Evolutionary conservation across 768 basidiomycete species (phyloP), one percentile per base, ranked within the genome.

Genomic region (Cystobasidium tubakii): DNA sequence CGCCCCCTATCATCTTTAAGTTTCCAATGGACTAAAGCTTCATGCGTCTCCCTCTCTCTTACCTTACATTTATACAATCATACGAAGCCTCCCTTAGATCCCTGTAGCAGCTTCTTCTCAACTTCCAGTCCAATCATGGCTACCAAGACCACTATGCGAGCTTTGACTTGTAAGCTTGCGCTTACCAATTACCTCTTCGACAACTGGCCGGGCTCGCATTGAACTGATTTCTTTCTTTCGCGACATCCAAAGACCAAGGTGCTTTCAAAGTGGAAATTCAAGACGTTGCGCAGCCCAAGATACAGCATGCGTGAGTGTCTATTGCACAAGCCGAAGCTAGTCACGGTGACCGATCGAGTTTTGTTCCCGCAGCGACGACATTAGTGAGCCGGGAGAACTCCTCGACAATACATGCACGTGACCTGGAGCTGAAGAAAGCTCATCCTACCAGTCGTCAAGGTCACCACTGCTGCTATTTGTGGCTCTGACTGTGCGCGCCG

Each of bases 401-500:
- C n/a, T 23, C 54, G 21, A 7, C 54, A 7, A 3, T 39, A 23
- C 6, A 3, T 17, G 10, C 57, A 62, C 57, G 46, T 33, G 31
- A 39, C 60, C 31, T 57, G 9, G 55, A 33, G n/a, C 25, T 62
- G 19, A 7, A 3, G 19, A 62, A 13, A 9, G 60, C 6, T 19
- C 23, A 15, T n/a, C 31, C 13, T 62, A 4, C 3, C 39, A 66
- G 64, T 76, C 57, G 65, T 76, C 43, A 67, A 75, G 29, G 74
- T 76, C n/a, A 76, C 75, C 25, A 76, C 75, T 4, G 54, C 74
- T 29, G 63, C 73, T 21, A 76, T 76, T 42, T 77, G 73, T 78
- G 81, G 77, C 77, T 80, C 63, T 42, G 79, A 74, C 67, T 75
- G 25, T 79, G 76, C 19, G 76, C 77, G 6, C 81, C 79, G n/a